Evolutionary conservation across 2,329 filamentous ascomycete species (phyloP).

Genomic region (Domatiomyces globalis): DNA sequence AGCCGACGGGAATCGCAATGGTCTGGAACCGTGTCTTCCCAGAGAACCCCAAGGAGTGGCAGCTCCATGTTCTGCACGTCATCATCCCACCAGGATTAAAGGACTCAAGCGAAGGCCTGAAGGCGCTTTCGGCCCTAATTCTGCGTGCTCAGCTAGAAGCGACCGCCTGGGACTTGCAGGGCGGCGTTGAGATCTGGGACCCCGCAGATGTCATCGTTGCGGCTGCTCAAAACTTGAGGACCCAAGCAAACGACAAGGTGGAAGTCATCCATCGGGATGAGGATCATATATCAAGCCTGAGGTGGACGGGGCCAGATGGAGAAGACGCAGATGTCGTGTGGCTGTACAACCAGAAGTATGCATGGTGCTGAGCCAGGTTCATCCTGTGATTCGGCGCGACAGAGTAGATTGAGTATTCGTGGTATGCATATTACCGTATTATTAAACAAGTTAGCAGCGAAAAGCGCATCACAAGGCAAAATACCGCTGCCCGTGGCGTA

Average conservation of each 20-base stretch:
- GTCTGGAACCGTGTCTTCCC: constrained; percentile 27
- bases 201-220: constrained; percentile 43
- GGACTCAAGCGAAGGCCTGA: constrained; percentile 1
- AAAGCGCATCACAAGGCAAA: background rate
- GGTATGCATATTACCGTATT: too few species aligned
- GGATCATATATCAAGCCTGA: constrained; percentile 33
- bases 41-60: constrained; percentile 23
- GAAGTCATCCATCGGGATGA: constrained; percentile 32
- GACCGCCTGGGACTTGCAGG: constrained; percentile 49
- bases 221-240: constrained; percentile 24
- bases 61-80: constrained; percentile 30
- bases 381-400: too few species aligned
- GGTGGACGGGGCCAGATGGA: constrained; percentile 31
- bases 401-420: background rate
- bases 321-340: constrained; percentile 30
- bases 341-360: constrained; percentile 36
- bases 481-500: background rate
- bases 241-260: constrained; percentile 18
- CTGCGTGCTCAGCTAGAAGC: constrained; percentile 56
- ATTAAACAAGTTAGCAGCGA: too few species aligned
- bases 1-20: constrained; percentile 22
- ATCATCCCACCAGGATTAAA: constrained; percentile 28
- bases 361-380: constrained; percentile 29
- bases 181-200: constrained; percentile 70
- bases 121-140: constrained; percentile 48